Percentiles rank a stretch among this genome's conserved stretches.
These are phyloP conservation scores for Francoa sonchifolia DNA, from an alignment of 441 rosid species.

Conservation along the genomic window DNA sequence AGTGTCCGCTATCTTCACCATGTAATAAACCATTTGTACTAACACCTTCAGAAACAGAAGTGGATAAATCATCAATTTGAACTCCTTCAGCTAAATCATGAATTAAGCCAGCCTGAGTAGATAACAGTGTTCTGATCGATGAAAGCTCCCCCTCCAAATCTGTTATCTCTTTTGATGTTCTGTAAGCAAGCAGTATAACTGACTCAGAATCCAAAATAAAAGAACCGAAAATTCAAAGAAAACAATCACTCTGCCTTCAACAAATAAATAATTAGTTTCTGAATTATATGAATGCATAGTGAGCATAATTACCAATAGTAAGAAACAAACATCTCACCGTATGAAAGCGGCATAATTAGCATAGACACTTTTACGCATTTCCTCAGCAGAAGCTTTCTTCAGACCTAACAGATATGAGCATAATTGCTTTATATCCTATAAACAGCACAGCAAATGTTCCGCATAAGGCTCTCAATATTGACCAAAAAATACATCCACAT, in stretches of 20 bases:
- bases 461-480: no score
- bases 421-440: constrained; percentile 69
- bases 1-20: constrained; percentile 43
- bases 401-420: constrained; percentile 76
- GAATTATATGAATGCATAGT: no score
- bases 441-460: no score
- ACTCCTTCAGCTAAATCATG: constrained; percentile 91
- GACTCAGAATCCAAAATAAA: constrained; percentile 9
- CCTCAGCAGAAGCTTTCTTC: constrained; percentile 97
- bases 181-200: constrained; percentile 21
- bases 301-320: no score
- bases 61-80: constrained; percentile 41
- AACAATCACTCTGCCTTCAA: no score
- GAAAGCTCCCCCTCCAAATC: constrained; percentile 96
- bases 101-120: constrained; percentile 88
- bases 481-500: no score
- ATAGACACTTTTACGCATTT: constrained; percentile 95
- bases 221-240: background rate
- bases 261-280: no score
- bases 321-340: constrained; percentile 51
- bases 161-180: constrained; percentile 96
- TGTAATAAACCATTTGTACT: constrained; percentile 23
- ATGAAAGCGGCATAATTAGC: constrained; percentile 96
- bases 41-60: constrained; percentile 33
- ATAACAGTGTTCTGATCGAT: constrained; percentile 78